Base-by-base conservation (phyloP, 2,329 filamentous ascomycete genomes). In the Phaeosphaeria sp. region DNA sequence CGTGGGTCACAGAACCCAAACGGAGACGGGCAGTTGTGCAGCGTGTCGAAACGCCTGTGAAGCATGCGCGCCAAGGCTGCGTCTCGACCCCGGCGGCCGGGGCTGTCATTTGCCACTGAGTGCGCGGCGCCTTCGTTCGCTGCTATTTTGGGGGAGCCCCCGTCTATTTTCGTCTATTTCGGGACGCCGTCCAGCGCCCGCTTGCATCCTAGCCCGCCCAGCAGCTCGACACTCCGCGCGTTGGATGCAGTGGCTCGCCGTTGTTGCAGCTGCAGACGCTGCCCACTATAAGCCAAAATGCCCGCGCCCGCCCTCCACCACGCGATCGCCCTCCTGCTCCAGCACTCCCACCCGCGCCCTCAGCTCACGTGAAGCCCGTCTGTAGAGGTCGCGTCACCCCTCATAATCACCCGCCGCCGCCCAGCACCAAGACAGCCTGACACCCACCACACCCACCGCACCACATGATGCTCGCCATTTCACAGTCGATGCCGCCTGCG, bases 401-500 rank as follows among this genome's bases (percentile, higher is more conserved):
- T 36, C 30, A 6, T 36, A 21, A 44, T 44, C 42, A 44, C 54
- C 58, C 60, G 60, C 54, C n/a, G n/a, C 49, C 18, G n/a, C 54
- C 8, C 48, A 30, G 33, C 30, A 33, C 30, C 18, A 45, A 8
- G 17, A n/a, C 30, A 15, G 20, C 47, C 45, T 11, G 46, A 42
- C 51, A 39, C 33, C 46, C 49, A 39, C 36, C 56, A 47, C 24
- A 21, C 57, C 20, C 52, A 49, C 22, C 52, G 39, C 46, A 24
- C 39, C 55, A 56, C 73, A 76, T 76, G 70, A 77, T 78, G 75
- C 66, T 78, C 27, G 72, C 71, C 44, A 66, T 75, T 65, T 72
- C 74, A 61, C 67, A 71, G 63, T 65, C 72, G 24, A 70, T 71
- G 64, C 59, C 71, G 55, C 65, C 68, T 58, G 55, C 67, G 46